Evolutionary conservation across 1,139 yeast species (phyloP).

Genomic region (Yamadazyma mexicana): DNA sequence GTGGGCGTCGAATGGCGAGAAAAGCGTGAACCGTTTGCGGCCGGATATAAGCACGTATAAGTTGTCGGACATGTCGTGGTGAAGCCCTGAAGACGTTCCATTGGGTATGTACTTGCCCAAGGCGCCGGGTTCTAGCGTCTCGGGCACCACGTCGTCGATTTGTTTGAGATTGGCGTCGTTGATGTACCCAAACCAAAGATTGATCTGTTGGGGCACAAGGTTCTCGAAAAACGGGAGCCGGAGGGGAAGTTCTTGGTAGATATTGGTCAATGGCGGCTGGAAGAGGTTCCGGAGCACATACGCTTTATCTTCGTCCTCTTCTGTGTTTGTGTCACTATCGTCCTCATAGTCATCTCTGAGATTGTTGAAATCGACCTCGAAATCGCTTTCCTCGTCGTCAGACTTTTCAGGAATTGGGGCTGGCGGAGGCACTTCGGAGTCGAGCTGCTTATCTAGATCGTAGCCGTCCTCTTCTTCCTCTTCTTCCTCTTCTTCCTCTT

Average conservation of each 20-base stretch:
- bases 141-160: conserved; percentile 1
- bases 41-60: conserved; percentile 63
- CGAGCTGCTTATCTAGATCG: conserved; percentile 14
- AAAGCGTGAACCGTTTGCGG: conserved; percentile 63
- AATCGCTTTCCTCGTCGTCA: conserved; percentile 13
- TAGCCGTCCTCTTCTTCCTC: conserved; percentile 16
- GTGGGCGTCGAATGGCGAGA: conserved; percentile 59
- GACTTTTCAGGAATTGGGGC: conserved; percentile 1
- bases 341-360: conserved; percentile 56
- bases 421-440: conserved; percentile 6
- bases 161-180: conserved; percentile 8
- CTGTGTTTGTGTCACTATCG: conserved; percentile 14
- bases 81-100: conserved; percentile 73
- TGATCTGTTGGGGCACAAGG: conserved; percentile 67
- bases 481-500: conserved; percentile 19
- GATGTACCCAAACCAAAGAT: conserved; percentile 65
- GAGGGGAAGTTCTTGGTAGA: conserved; percentile 40
- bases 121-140: conserved; percentile 5
- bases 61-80: conserved; percentile 80
- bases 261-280: conserved; percentile 61
- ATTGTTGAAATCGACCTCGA: conserved; percentile 41
- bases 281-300: conserved; percentile 40
- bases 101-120: conserved; percentile 54
- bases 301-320: not conserved
- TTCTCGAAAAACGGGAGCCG: conserved; percentile 39